phyloP scores from a whole-genome alignment of 345 rosid species.

The Populus simonii region DNA sequence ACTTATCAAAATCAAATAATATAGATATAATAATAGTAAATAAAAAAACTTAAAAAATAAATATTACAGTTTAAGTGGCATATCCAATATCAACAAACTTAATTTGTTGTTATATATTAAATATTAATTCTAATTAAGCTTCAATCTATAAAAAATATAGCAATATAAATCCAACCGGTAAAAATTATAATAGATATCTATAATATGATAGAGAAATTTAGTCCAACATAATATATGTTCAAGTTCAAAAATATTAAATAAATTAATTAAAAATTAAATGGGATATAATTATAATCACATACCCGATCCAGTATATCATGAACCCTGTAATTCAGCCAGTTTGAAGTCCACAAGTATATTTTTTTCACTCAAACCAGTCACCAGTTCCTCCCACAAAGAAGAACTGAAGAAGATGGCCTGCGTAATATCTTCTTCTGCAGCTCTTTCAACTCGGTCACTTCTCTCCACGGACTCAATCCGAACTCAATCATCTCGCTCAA shows the following conservation, averaged over 20 bases:
- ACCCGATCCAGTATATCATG: too few species aligned
- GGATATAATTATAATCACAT: too few species aligned
- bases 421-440: slow-evolving; percentile 1
- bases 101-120: too few species aligned
- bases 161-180: too few species aligned
- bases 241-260: background rate
- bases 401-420: slow-evolving; percentile 9
- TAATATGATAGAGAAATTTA: too few species aligned
- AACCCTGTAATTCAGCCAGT: background rate
- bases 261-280: background rate
- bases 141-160: too few species aligned
- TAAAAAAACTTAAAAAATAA: too few species aligned
- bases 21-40: too few species aligned
- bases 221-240: too few species aligned
- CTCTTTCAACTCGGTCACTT: slow-evolving; percentile 6
- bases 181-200: too few species aligned
- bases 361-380: background rate
- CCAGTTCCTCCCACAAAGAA: background rate
- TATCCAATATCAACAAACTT: accelerated
- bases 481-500: slow-evolving; percentile 11
- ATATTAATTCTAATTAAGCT: too few species aligned
- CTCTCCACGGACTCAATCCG: background rate
- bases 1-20: too few species aligned
- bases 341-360: background rate
- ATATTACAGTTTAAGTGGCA: accelerated